A percentile compares a stretch with the other conserved stretches of the same genome.
Evolutionary conservation across 139 green algal species (phyloP).

Genomic region (Coccomyxa sp.): DNA sequence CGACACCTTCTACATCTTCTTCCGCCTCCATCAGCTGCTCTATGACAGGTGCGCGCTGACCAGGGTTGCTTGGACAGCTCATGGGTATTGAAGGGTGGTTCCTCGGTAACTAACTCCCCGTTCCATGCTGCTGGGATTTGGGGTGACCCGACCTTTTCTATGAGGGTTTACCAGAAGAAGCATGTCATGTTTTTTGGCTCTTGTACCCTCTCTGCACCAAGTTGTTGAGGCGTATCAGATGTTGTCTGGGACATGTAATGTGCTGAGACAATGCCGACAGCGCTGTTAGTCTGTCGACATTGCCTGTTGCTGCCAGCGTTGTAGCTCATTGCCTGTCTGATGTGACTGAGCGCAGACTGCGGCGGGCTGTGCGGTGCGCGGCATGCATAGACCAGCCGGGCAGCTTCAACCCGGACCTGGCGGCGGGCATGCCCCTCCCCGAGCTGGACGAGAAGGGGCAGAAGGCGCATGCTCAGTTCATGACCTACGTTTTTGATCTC

Average conservation of each 20-base stretch:
- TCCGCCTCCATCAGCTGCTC: constrained; percentile 77
- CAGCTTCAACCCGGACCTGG: constrained; percentile 10
- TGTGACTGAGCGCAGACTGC: constrained; percentile 13
- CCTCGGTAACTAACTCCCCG: no score
- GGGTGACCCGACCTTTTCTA: no score
- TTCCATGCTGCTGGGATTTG: no score
- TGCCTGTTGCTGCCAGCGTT: no score
- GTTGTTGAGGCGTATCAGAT: no score
- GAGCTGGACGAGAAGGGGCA: constrained; percentile 6
- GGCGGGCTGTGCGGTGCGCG: constrained; percentile 42
- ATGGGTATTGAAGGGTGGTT: neutral
- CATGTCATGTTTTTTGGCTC: no score
- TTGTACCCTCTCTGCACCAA: no score
- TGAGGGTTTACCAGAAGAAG: no score
- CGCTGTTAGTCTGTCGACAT: no score
- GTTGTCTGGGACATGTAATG: no score
- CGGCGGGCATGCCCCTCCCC: constrained; percentile 4
- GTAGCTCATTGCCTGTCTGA: no score
- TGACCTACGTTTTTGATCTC: constrained; percentile 46
- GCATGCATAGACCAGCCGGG: constrained; percentile 21
- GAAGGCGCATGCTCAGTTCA: constrained; percentile 36
- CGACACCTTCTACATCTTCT: constrained; percentile 90
- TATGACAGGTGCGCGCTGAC: constrained; percentile 61
- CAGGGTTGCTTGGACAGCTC: constrained; percentile 27
- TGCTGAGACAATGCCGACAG: no score